Percentiles rank a stretch among this genome's conserved stretches.
phyloP scores from a whole-genome alignment of 805 yeast genomes.

The Kluyveromyces starmeri region DNA sequence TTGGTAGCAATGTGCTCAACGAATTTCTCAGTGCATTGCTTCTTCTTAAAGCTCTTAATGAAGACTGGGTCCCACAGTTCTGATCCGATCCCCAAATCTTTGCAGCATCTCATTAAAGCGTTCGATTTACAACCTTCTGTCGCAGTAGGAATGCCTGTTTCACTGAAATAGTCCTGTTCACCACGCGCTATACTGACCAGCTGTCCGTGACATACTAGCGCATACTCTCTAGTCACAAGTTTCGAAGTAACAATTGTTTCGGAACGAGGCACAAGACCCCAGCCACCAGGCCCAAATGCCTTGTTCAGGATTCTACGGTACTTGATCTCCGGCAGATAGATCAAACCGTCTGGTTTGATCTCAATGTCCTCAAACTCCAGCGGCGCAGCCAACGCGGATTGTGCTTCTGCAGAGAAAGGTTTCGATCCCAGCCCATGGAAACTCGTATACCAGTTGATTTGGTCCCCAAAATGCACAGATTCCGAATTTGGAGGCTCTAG shows the following conservation, averaged over 20 bases:
- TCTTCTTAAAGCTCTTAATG: conserved; percentile 56
- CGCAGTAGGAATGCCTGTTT: conserved; percentile 85
- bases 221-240: conserved; percentile 83
- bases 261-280: conserved; percentile 95
- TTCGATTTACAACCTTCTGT: conserved; percentile 96
- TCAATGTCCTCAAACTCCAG: conserved; percentile 72
- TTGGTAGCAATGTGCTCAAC: conserved; percentile 77
- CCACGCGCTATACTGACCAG: conserved; percentile 90
- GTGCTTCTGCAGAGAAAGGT: conserved; percentile 60
- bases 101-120: conserved; percentile 96
- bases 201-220: conserved; percentile 76
- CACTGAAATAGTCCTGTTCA: conserved; percentile 85
- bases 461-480: conserved; percentile 1
- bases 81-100: conserved; percentile 92
- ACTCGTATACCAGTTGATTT: conserved; percentile 72
- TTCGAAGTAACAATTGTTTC: conserved; percentile 69
- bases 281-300: conserved; percentile 97
- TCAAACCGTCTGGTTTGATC: conserved; percentile 89
- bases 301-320: conserved; percentile 80
- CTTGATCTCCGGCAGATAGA: conserved; percentile 91
- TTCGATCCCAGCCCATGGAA: conserved; percentile 76
- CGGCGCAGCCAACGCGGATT: conserved; percentile 51
- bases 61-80: conserved; percentile 97
- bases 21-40: conserved; percentile 69
- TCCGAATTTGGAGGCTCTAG: conserved; percentile 7